These are phyloP conservation scores for Ammopiptanthus mongolicus DNA, from an alignment of 306 rosid genomes.

Conservation along the genomic window DNA sequence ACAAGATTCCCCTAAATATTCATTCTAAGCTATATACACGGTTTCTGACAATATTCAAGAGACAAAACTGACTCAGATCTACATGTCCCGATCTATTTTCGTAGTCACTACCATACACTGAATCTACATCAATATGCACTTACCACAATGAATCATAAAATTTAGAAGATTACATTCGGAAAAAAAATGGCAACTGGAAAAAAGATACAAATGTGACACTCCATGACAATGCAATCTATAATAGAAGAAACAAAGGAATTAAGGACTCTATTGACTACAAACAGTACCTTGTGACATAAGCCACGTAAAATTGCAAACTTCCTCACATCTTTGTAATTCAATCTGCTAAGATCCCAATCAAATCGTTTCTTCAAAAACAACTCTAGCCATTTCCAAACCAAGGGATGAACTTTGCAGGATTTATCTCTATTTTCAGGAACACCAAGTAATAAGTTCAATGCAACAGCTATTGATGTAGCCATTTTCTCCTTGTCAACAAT, in stretches of 20 bases:
- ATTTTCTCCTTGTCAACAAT: conserved; percentile 55
- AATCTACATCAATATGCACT: neutral
- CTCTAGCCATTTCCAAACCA: conserved; percentile 86
- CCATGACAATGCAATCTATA: conserved; percentile 1
- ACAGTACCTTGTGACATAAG: conserved; percentile 84
- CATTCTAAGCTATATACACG: too few species aligned
- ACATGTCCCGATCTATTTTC: neutral
- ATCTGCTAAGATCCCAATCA: conserved; percentile 73
- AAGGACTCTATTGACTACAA: neutral
- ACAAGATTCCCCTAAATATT: too few species aligned
- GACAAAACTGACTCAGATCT: neutral
- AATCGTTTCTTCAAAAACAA: conserved; percentile 75
- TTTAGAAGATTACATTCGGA: neutral
- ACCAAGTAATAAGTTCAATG: conserved; percentile 83
- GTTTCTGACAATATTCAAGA: neutral
- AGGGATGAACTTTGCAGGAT: conserved; percentile 53
- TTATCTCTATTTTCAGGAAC: conserved; percentile 50
- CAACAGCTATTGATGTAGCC: conserved; percentile 78
- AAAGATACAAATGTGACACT: neutral
- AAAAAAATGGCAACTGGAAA: neutral
- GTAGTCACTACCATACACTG: neutral
- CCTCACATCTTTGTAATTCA: conserved; percentile 67
- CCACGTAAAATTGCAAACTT: conserved; percentile 93
- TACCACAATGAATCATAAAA: neutral
- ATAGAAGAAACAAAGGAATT: conserved; percentile 17